Evolutionary conservation across 2,329 filamentous ascomycete genomes (phyloP).

Genomic region (Phymatotrichopsis omnivora): DNA sequence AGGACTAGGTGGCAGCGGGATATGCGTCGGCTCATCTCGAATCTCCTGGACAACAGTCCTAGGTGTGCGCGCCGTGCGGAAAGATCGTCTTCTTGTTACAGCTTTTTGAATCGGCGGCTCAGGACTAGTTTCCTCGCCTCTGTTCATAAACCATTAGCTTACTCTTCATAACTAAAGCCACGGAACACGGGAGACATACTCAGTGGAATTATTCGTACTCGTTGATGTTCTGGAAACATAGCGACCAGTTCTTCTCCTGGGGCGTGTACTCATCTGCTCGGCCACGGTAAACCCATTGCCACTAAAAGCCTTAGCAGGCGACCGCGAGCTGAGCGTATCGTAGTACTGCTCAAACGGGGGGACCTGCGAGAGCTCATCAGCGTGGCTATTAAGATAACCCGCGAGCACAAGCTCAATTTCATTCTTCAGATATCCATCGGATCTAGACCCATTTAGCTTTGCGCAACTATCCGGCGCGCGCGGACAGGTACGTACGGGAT

Average conservation of each 20-base stretch:
- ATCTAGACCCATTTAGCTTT: conserved; percentile 17
- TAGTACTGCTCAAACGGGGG: conserved; percentile 25
- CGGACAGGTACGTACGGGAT: conserved; percentile 18
- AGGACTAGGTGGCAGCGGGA: conserved; percentile 64
- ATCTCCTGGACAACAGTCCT: conserved; percentile 9
- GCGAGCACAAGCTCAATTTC: conserved; percentile 24
- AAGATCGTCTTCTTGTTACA: too few relatives aligned
- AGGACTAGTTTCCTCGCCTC: too few relatives aligned
- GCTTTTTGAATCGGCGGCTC: too few relatives aligned
- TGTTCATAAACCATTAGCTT: too few relatives aligned
- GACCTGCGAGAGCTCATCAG: conserved; percentile 12
- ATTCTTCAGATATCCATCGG: conserved; percentile 24
- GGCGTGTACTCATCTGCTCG: conserved; percentile 19
- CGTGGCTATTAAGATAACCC: conserved; percentile 23
- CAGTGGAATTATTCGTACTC: too few relatives aligned
- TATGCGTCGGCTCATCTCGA: conserved; percentile 1
- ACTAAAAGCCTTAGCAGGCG: conserved; percentile 11
- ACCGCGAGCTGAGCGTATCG: conserved; percentile 21
- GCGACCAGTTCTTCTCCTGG: conserved; percentile 17
- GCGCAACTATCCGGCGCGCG: conserved; percentile 14
- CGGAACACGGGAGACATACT: too few relatives aligned
- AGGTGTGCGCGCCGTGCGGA: too few relatives aligned
- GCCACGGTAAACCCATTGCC: background rate
- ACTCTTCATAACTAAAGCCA: too few relatives aligned
- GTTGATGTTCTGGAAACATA: conserved; percentile 1